Percentiles rank a stretch among this genome's conserved stretches.
These are phyloP conservation scores for Ganoderma lucidum DNA, from an alignment of 1,284 basidiomycete genomes.

Conservation along the genomic window DNA sequence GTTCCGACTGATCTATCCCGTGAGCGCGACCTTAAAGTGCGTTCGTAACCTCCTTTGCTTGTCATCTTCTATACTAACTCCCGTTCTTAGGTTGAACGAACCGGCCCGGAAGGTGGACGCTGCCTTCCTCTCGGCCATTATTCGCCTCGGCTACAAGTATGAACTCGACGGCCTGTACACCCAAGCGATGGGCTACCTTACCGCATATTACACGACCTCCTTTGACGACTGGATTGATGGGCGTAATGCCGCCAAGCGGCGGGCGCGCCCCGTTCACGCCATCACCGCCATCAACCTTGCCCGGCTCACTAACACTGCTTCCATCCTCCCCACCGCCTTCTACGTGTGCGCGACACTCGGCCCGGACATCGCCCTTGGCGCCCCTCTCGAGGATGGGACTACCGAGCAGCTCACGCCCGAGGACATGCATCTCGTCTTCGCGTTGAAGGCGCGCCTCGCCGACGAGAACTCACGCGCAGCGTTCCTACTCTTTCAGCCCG, in stretches of 20 bases:
- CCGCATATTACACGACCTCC: no score
- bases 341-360: constrained; percentile 21
- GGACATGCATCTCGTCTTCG: constrained; percentile 16
- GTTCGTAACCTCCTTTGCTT: no score
- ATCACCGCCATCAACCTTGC: constrained; percentile 23
- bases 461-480: constrained; percentile 9
- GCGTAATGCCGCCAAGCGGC: no score
- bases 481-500: background rate
- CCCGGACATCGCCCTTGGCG: constrained; percentile 13
- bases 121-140: no score
- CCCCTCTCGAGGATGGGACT: constrained; percentile 12
- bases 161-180: no score
- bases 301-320: constrained; percentile 13
- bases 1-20: no score
- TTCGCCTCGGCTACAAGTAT: background rate
- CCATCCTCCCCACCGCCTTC: constrained; percentile 2
- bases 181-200: no score
- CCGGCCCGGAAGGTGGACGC: no score
- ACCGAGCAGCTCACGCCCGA: constrained; percentile 17
- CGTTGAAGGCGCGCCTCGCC: constrained; percentile 4
- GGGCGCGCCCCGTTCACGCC: constrained; percentile 4
- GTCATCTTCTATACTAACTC: no score
- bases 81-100: no score
- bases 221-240: no score
- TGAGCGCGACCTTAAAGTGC: no score